Conservation (phyloP, 441 rosid genomes). For the Mallotus repandus region DNA sequence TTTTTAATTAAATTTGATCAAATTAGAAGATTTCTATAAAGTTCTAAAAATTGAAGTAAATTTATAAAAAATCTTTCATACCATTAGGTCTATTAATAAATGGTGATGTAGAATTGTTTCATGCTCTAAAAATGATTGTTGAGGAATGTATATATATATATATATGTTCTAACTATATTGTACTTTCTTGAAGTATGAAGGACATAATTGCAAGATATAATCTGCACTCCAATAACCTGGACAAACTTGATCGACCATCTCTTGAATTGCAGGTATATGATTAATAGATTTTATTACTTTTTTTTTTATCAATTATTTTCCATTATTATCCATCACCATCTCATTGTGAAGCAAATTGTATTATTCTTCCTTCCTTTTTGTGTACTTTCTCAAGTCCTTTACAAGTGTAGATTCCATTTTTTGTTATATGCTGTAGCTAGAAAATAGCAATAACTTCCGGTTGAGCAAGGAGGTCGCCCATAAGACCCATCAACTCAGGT, state of each 20-base stretch:
- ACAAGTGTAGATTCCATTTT: too few relatives aligned
- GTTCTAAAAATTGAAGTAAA: too few relatives aligned
- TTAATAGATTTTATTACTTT: neutral
- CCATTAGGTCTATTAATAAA: too few relatives aligned
- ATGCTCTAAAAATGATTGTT: too few relatives aligned
- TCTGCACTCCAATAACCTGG: conserved; percentile 44
- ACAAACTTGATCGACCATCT: conserved; percentile 41
- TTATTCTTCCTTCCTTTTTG: neutral
- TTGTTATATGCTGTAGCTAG: conserved; percentile 34
- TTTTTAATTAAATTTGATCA: too few relatives aligned
- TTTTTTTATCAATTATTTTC: too few relatives aligned
- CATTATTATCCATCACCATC: neutral
- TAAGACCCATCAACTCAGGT: conserved; percentile 53
- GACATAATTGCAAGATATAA: conserved; percentile 47
- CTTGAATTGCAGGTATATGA: conserved; percentile 56
- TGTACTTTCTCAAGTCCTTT: too few relatives aligned
- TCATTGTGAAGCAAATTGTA: too few relatives aligned
- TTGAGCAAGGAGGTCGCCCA: conserved; percentile 55
- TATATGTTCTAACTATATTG: neutral
- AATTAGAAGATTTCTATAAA: too few relatives aligned
- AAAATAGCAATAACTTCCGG: conserved; percentile 36
- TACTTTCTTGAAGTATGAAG: conserved; percentile 39
- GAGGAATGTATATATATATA: too few relatives aligned
- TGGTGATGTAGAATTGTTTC: too few relatives aligned
- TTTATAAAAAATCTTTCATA: too few relatives aligned